Evolutionary conservation across 257 asterid species (phyloP), one percentile per base, ranked within the genome.

Genomic region (Solanum chmielewskii): DNA sequence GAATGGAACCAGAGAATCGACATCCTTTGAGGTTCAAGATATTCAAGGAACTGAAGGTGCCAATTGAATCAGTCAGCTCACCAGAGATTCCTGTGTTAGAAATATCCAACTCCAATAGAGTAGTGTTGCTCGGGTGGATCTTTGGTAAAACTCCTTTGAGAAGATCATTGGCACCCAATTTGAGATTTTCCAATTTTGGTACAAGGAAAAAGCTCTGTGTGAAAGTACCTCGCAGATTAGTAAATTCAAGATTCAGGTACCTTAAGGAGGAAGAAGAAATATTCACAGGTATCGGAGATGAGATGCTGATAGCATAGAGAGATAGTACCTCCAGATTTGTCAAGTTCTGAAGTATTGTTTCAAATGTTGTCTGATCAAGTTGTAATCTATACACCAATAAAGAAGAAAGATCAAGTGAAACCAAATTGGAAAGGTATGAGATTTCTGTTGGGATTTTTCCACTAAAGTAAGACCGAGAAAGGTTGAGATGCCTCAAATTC

Each of bases 11-110:
- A 12, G 45, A 16, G 3, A 82, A 52, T 0, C 15, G 3, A 1
- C 75, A 27, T 68, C 3, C 6, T 1, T 6, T 0, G 1, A 60
- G 0, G 14, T 23, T 9, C 14, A 60, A 60, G 14, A 0, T 0
- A 60, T 23, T 21, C 29, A 60, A 60, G 7, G 69, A 60, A 60
- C 6, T 60, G 1, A 60, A 60, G 69, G 29, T 60, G 29, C 69
- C 69, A 60, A 60, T 0, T 23, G 14, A 23, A 9, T 60, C 14
- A 23, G 29, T 13, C 29, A 60, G 29, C 68, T 59, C 27, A 60
- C 69, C 29, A 1, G 29, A 60, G 29, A 60, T 23, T 10, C 69
- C 69, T 60, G 69, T 60, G 14, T 0, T 0, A 0, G 69, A 23
- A 60, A 60, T 60, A 21, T 23, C 5, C 29, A 60, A 60, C 69